Conservation (phyloP, 306 rosid genomes). For the Cyclanthera cordifolia region DNA sequence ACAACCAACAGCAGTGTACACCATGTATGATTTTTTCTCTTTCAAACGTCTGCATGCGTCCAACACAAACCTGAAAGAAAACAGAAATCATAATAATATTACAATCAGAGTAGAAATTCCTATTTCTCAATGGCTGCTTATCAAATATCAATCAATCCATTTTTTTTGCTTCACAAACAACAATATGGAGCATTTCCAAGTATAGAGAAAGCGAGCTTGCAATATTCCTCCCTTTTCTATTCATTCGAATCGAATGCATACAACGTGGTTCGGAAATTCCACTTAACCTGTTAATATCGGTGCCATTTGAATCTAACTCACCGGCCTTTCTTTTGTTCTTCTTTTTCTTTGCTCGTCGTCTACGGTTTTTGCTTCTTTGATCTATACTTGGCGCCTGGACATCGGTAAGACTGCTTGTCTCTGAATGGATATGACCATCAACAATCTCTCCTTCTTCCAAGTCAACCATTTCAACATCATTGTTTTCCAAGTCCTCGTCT, state of each 20-base stretch:
- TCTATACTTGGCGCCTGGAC: slow-evolving; percentile 19
- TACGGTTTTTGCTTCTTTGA: slow-evolving; percentile 23
- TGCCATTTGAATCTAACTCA: slow-evolving; percentile 22
- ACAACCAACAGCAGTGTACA: slow-evolving; percentile 80
- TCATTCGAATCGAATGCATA: background rate
- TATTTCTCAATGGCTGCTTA: background rate
- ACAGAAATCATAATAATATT: slow-evolving; percentile 11
- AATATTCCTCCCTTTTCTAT: background rate
- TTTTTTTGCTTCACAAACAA: background rate
- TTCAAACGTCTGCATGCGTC: slow-evolving; percentile 51
- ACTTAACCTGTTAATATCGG: slow-evolving; percentile 49
- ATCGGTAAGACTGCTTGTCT: slow-evolving; percentile 22
- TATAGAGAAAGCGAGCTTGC: background rate
- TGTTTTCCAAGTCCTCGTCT: slow-evolving; percentile 32
- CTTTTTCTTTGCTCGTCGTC: slow-evolving; percentile 45
- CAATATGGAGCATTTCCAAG: background rate
- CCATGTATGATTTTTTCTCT: slow-evolving; percentile 79
- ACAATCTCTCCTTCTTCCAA: slow-evolving; percentile 77
- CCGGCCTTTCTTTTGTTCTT: slow-evolving; percentile 42
- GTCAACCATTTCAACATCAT: slow-evolving; percentile 73
- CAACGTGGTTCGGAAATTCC: background rate
- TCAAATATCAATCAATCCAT: background rate
- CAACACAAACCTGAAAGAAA: slow-evolving; percentile 56
- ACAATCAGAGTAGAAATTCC: slow-evolving; percentile 11
- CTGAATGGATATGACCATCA: slow-evolving; percentile 22